Evolutionary conservation across 768 basidiomycete species (phyloP), one percentile per base, ranked within the genome.

Genomic region (Agrocybe pediades): DNA sequence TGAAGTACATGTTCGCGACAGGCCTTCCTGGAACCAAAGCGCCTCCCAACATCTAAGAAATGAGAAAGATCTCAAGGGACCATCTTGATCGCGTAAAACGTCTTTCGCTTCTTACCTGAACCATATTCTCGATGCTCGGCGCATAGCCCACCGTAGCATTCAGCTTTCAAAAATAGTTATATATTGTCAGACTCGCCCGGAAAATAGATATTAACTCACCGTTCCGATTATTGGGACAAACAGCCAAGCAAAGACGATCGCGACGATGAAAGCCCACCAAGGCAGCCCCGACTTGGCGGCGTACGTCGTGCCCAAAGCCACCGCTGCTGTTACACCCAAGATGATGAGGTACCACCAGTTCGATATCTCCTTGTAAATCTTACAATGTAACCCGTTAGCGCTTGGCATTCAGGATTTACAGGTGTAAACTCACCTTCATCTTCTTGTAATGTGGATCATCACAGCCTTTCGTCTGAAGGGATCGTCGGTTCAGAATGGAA

Each of bases 221-320:
- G 80, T 76, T 9, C 78, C 81, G 48, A 81, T 71, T 61, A 84
- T 73, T 9, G 81, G 71, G 19, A 78, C 68, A 20, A 74, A 78
- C 33, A 79, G 51, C 49, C 63, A 67, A 0, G 78, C 78, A 50
- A 86, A 71, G 24, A 83, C 57, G 27, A 84, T 60, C 6, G 80
- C 71, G 17, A 72, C 57, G 49, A 74, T 64, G n/a, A 72, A 63
- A 0, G 62, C 72, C 73, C 73, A 74, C 59, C 68, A 70, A 5
- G 73, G 73, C 2, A 74, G 58, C 23, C 70, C 70, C 5, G 70
- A 71, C 41, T 71, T 65, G 16, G 70, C 71, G 0, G 66, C 65
- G 43, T 74, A 73, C 0, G 66, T 68, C 6, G 71, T 70, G 20
- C 66, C 73, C 7, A 74, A 56, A 13, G 69, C 67, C 51, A 73